Evolutionary conservation across 768 basidiomycete genomes (phyloP), one percentile per base, ranked within the genome.

Genomic region (Cystoderma amianthinum): DNA sequence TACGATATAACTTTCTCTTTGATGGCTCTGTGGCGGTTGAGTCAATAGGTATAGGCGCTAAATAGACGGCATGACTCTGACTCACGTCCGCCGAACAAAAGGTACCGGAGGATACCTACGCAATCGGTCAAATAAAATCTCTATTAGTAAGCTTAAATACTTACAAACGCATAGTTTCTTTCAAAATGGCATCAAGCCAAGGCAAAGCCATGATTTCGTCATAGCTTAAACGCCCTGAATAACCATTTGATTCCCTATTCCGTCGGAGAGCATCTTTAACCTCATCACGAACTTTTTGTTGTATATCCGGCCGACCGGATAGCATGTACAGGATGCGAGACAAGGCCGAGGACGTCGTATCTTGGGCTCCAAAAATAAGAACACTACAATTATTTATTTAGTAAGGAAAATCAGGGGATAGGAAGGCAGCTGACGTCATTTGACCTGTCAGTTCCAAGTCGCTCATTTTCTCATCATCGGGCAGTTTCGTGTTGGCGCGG

Each of bases 301-400:
- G 74, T n/a, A 63, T 47, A n/a, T 65, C 61, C 4, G 49, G 60
- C 40, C 68, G 53, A 1, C 38, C 43, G 3, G 71, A 54, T 20
- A 76, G 55, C 34, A 64, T 49, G 44, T 65, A 56, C 4, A 74
- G 52, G 25, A 68, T 61, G 1, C 72, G 63, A 11, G 67, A 65
- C 33, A 76, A 45, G 1, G 67, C 61, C 3, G 68, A 64, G 2
- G 72, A 66, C 0, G 71, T 70, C 5, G 73, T 76, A 43, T 75
- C 73, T 42, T 69, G 69, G 2, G 68, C 74, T 2, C 72, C 71
- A 46, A 76, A 72, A 13, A 73, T 66, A 20, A 76, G 51, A 11
- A 73, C 69, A 2, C 71, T 73, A 30, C 28, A 22, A 35, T 38
- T 25, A 39, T 35, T 15, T 15, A 16, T 19, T 16, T 37, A 32